phyloP scores from a whole-genome alignment of 2,329 filamentous ascomycete species.

The Whalleya microplaca region DNA sequence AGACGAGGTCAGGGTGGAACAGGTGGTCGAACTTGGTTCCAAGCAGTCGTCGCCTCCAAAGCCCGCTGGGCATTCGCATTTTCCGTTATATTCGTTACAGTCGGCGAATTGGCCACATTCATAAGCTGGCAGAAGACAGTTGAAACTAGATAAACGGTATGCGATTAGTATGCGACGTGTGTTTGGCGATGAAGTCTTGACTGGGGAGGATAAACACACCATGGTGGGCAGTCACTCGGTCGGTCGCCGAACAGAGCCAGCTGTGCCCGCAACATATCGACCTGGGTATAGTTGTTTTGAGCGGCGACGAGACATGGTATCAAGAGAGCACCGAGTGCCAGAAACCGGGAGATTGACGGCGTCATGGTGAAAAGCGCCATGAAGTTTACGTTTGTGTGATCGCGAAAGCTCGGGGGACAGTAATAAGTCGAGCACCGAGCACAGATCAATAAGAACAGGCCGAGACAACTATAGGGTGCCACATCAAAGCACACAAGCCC shows the following conservation, averaged over 20 bases:
- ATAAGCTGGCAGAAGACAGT: constrained; percentile 93
- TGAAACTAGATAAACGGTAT: constrained; percentile 70
- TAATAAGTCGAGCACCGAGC: constrained; percentile 3
- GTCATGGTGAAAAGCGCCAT: constrained; percentile 28
- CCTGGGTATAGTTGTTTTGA: constrained; percentile 61
- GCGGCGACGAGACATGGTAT: constrained; percentile 34
- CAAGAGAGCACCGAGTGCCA: constrained; percentile 31
- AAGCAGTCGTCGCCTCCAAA: constrained; percentile 96
- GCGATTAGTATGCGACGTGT: constrained; percentile 41
- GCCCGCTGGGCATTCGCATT: constrained; percentile 88
- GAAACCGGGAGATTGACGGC: constrained; percentile 25
- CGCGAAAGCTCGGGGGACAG: neutral
- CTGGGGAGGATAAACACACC: constrained; percentile 50
- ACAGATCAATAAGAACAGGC: constrained; percentile 8
- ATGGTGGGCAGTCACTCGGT: constrained; percentile 78
- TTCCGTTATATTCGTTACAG: constrained; percentile 88
- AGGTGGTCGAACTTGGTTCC: constrained; percentile 63
- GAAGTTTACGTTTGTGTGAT: constrained; percentile 1
- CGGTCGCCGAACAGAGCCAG: constrained; percentile 74
- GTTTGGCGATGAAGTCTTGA: constrained; percentile 49
- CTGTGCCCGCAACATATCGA: constrained; percentile 65
- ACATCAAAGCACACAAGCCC: constrained; percentile 17
- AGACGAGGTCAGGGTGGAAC: neutral
- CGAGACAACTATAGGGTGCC: constrained; percentile 14
- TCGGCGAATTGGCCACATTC: constrained; percentile 87